These are phyloP conservation scores for Pedinophyceae sp. DNA, from an alignment of 139 green algal species.

Conservation along the genomic window DNA sequence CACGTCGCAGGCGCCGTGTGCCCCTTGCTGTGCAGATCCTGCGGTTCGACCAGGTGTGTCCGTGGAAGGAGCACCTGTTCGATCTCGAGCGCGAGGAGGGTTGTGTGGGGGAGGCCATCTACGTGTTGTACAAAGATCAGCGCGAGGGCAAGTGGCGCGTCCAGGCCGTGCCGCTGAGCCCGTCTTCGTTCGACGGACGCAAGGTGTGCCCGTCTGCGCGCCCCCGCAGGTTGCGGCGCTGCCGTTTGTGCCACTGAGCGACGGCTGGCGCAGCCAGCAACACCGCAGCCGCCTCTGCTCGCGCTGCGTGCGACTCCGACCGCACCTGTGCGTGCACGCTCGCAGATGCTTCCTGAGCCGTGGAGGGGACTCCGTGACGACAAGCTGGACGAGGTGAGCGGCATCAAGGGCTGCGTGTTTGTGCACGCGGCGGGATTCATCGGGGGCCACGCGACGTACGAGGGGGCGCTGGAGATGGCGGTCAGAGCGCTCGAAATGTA, in stretches of 20 bases:
- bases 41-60: constrained; percentile 21
- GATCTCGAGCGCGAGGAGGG: constrained; percentile 75
- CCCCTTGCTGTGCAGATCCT: background rate
- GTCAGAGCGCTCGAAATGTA: constrained; percentile 25
- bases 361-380: constrained; percentile 81
- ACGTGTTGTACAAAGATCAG: constrained; percentile 45
- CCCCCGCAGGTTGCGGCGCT: background rate
- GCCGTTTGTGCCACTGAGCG: background rate
- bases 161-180: constrained; percentile 7
- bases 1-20: constrained; percentile 9
- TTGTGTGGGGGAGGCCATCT: constrained; percentile 23
- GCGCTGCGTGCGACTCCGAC: background rate
- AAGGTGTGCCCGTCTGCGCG: background rate
- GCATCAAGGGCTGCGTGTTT: constrained; percentile 73
- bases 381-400: constrained; percentile 43
- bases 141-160: constrained; percentile 65
- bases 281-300: background rate
- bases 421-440: constrained; percentile 87
- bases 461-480: constrained; percentile 60
- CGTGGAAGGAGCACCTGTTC: constrained; percentile 97
- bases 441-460: constrained; percentile 64
- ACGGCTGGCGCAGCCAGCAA: background rate
- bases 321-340: background rate
- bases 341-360: constrained; percentile 41
- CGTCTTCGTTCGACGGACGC: too few relatives aligned